A percentile compares a stretch with the other conserved stretches of the same genome.
Conservation (phyloP, 163 green algal species). For the Chlorella variabilis region DNA sequence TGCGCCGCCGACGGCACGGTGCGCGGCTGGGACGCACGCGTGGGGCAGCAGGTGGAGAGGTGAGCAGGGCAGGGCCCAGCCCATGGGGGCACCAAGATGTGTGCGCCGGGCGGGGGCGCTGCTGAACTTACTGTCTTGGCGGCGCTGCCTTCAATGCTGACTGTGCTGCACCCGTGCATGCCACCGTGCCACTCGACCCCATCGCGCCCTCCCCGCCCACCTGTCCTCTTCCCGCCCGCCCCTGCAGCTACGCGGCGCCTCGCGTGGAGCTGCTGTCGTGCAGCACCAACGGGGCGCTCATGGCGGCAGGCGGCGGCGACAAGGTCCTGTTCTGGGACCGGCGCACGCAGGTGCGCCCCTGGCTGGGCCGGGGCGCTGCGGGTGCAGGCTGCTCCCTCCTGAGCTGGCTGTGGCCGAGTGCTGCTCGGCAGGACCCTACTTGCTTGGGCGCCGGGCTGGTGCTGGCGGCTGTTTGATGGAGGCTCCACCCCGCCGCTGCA, state of each 20-base stretch:
- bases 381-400: not conserved
- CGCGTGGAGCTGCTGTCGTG: slow-evolving; percentile 34
- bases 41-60: slow-evolving; percentile 28
- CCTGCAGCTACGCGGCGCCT: slow-evolving; percentile 11
- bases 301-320: slow-evolving; percentile 72
- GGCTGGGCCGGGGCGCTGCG: too few species aligned
- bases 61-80: not conserved
- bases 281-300: slow-evolving; percentile 40
- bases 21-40: slow-evolving; percentile 44
- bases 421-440: not conserved
- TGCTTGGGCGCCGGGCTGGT: too few species aligned
- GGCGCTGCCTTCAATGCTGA: too few species aligned
- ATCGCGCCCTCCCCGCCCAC: too few species aligned
- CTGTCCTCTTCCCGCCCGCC: too few species aligned
- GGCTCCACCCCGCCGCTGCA: too few species aligned
- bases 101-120: too few species aligned
- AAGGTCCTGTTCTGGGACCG: slow-evolving; percentile 84
- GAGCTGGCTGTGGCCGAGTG: not conserved
- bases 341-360: slow-evolving; percentile 42
- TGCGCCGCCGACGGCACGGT: slow-evolving; percentile 36
- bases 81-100: too few species aligned
- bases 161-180: too few species aligned
- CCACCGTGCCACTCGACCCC: too few species aligned
- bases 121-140: too few species aligned
- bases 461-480: too few species aligned